phyloP scores from a whole-genome alignment of 1,284 basidiomycete genomes.

The Sutorius eximius region DNA sequence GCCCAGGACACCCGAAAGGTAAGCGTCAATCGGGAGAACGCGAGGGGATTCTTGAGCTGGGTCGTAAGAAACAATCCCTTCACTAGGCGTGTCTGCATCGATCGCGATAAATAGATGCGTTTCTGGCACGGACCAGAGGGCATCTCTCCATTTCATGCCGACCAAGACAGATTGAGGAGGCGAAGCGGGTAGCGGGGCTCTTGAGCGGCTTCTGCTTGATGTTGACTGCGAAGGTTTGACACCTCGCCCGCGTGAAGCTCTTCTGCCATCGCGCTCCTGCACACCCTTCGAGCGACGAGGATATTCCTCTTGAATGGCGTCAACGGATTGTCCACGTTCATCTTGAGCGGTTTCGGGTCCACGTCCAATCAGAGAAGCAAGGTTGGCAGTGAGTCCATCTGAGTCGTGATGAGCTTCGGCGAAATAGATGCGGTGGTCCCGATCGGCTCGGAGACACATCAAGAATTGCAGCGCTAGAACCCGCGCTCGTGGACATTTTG shows the following conservation, averaged over 20 bases:
- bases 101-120: slow-evolving; percentile 64
- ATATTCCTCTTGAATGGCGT: slow-evolving; percentile 36
- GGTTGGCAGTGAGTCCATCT: slow-evolving; percentile 50
- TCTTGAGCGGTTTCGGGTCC: slow-evolving; percentile 32
- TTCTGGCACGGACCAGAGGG: slow-evolving; percentile 83
- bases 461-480: slow-evolving; percentile 84
- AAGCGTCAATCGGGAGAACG: slow-evolving; percentile 79
- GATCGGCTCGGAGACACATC: slow-evolving; percentile 87
- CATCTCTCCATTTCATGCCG: slow-evolving; percentile 38
- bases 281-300: slow-evolving; percentile 49
- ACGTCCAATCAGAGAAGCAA: slow-evolving; percentile 58
- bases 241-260: slow-evolving; percentile 59
- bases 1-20: slow-evolving; percentile 66
- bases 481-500: slow-evolving; percentile 62
- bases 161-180: slow-evolving; percentile 32
- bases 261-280: slow-evolving; percentile 54
- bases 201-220: slow-evolving; percentile 72
- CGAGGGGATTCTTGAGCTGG: slow-evolving; percentile 47
- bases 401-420: slow-evolving; percentile 49
- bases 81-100: slow-evolving; percentile 68
- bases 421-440: slow-evolving; percentile 87
- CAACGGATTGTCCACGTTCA: slow-evolving; percentile 25
- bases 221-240: slow-evolving; percentile 46
- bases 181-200: slow-evolving; percentile 42
- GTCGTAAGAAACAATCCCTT: slow-evolving; percentile 76